Base-by-base conservation (phyloP, 2,329 filamentous ascomycete species). In the Stenocarpella maydis region DNA sequence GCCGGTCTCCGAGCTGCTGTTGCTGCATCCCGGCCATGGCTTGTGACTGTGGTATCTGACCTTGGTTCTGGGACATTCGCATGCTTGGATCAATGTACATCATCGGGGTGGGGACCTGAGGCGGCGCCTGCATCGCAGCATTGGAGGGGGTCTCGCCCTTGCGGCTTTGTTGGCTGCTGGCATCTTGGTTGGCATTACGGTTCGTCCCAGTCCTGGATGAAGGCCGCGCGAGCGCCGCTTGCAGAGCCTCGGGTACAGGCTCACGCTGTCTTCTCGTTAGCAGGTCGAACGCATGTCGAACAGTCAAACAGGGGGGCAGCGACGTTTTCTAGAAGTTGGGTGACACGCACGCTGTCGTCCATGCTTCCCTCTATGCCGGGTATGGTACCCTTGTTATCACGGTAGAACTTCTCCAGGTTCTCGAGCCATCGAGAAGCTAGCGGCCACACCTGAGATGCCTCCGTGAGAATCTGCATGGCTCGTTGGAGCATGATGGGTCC, bases 341-440 rank as follows among this genome's bases (percentile, higher is more conserved):
- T 31, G 34, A 34, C 50, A 74, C 80, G 75, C 75, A 82, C 80
- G 67, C 84, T 83, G 61, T 87, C 84, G 9, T 83, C 83, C 85
- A 87, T 86, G 60, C 83, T 82, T 14, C 81, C 82, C 69, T 86
- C 82, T 17, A 80, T 76, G 19, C 77, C 79, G 7, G 80, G 76
- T 3, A 80, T 76, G 37, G 78, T 75, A 17, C 79, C 79, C 65
- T 81, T 82, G 8, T 83, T 80, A 68, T 84, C 81, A 31, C 79
- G 79, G 53, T 80, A 82, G 74, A 85, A 85, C 50, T 80, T 82
- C 61, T 84, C 82, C 3, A 87, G 76, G 0, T 83, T 81, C 8
- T 83, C 82, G n/a, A 84, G 80, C 85, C 85, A 87, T 8, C 84
- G 81, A n/a, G 79, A 78, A 1, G 86, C 84, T 8, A 87, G 77